phyloP scores from a whole-genome alignment of 192 early-diverging fungal species.

The Thamnidium elegans region DNA sequence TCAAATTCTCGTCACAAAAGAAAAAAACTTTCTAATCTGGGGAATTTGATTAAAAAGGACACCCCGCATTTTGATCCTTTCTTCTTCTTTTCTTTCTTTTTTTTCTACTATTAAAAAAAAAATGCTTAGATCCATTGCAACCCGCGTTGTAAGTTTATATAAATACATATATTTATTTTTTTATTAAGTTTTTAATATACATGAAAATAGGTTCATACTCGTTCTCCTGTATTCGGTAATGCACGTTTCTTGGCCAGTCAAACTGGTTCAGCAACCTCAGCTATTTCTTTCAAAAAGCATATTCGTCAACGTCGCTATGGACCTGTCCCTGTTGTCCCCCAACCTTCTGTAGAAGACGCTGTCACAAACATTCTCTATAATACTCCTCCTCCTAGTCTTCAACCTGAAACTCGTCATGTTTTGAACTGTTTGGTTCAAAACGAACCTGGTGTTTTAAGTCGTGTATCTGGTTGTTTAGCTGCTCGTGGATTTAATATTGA shows the following conservation, averaged over 20 bases:
- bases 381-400: conserved; percentile 59
- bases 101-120: not conserved
- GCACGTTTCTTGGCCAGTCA: conserved; percentile 11
- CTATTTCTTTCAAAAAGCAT: conserved; percentile 32
- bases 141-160: conserved; percentile 7
- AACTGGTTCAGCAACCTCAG: conserved; percentile 22
- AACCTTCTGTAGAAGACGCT: conserved; percentile 86
- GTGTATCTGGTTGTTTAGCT: conserved; percentile 86
- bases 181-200: not conserved
- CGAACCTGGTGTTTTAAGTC: conserved; percentile 82
- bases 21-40: conserved; percentile 3
- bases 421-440: conserved; percentile 94
- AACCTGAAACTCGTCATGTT: conserved; percentile 75
- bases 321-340: conserved; percentile 33
- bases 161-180: not conserved
- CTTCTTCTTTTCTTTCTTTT: not conserved
- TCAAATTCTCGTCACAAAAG: conserved; percentile 15
- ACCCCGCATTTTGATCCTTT: not conserved
- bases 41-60: too few species aligned
- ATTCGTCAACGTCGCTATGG: conserved; percentile 28
- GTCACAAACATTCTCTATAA: conserved; percentile 97
- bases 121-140: conserved; percentile 17
- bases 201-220: not conserved
- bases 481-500: conserved; percentile 97
- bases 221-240: not conserved